These are phyloP conservation scores for Clarireedia sp. DNA, from an alignment of 2,329 filamentous ascomycete genomes.

Conservation along the genomic window DNA sequence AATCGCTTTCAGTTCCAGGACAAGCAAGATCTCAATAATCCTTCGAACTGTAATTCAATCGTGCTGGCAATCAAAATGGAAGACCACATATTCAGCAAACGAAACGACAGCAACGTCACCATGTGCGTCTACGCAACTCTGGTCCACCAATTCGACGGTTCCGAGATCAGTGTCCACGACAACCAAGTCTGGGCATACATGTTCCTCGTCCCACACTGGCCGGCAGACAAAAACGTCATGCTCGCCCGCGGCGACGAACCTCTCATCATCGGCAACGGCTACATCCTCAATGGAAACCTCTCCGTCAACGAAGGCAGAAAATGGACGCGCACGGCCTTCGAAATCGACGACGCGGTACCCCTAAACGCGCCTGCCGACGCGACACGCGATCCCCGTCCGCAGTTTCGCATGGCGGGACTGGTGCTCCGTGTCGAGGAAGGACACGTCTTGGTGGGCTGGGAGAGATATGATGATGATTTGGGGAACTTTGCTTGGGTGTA, in stretches of 20 bases:
- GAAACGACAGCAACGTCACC: slow-evolving; percentile 1
- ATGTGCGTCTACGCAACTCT: slow-evolving; percentile 3
- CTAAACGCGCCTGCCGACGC: neutral
- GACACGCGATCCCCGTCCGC: neutral
- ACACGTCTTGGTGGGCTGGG: neutral
- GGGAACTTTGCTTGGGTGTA: slow-evolving; percentile 6
- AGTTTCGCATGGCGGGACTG: neutral
- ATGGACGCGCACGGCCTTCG: slow-evolving; percentile 4
- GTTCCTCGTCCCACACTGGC: slow-evolving; percentile 1
- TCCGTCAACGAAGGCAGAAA: slow-evolving; percentile 2
- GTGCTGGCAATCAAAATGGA: neutral
- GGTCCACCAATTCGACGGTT: slow-evolving; percentile 1
- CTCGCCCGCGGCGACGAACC: slow-evolving; percentile 1
- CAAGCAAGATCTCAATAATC: too few relatives aligned
- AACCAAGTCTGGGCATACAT: neutral
- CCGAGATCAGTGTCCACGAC: neutral
- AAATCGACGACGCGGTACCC: slow-evolving; percentile 2
- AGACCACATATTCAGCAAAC: neutral
- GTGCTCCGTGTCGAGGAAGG: neutral
- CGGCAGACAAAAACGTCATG: neutral
- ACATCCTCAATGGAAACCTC: slow-evolving; percentile 1
- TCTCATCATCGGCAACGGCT: neutral
- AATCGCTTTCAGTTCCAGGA: neutral
- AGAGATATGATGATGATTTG: slow-evolving; percentile 5
- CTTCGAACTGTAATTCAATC: neutral